Percentiles rank a stretch among this genome's conserved stretches.
Conservation (phyloP, 1,284 basidiomycete genomes). For the Irpex rosettiformis region DNA sequence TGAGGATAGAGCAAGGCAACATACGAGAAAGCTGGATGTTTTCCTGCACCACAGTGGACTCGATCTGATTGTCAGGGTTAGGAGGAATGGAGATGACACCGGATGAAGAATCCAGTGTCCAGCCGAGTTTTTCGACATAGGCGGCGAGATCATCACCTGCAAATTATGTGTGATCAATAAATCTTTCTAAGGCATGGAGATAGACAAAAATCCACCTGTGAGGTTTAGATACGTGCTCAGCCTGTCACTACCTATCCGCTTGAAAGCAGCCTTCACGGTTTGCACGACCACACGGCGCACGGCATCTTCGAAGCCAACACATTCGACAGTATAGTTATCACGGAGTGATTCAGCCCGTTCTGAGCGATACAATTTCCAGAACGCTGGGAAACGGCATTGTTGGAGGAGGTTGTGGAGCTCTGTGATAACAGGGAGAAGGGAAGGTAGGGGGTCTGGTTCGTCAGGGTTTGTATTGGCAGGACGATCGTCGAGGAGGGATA, state of each 20-base stretch:
- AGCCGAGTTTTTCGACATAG: conserved; percentile 72
- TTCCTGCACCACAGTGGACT: conserved; percentile 92
- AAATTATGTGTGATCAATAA: conserved; percentile 11
- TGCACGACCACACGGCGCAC: conserved; percentile 75
- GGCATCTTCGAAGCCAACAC: conserved; percentile 77
- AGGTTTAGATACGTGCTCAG: conserved; percentile 75
- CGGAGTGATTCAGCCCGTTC: conserved; percentile 67
- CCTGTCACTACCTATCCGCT: conserved; percentile 65
- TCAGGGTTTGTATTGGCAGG: conserved; percentile 58
- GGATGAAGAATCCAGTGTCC: conserved; percentile 61
- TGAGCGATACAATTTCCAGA: conserved; percentile 78
- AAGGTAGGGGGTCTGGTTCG: conserved; percentile 75
- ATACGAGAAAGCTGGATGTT: conserved; percentile 84
- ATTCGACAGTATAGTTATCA: conserved; percentile 83
- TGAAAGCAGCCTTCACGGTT: conserved; percentile 78
- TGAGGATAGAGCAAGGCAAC: conserved; percentile 31
- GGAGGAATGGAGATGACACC: conserved; percentile 72
- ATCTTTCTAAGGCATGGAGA: conserved; percentile 11
- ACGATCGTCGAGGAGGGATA: conserved; percentile 84
- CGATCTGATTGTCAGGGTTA: conserved; percentile 94
- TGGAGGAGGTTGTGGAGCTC: conserved; percentile 76
- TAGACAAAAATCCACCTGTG: conserved; percentile 42
- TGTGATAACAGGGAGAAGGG: conserved; percentile 74
- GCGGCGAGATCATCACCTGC: conserved; percentile 58
- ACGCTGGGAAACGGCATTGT: conserved; percentile 87